These are phyloP conservation scores for Lactarius deliciosus DNA, from an alignment of 768 basidiomycete species.

Conservation along the genomic window DNA sequence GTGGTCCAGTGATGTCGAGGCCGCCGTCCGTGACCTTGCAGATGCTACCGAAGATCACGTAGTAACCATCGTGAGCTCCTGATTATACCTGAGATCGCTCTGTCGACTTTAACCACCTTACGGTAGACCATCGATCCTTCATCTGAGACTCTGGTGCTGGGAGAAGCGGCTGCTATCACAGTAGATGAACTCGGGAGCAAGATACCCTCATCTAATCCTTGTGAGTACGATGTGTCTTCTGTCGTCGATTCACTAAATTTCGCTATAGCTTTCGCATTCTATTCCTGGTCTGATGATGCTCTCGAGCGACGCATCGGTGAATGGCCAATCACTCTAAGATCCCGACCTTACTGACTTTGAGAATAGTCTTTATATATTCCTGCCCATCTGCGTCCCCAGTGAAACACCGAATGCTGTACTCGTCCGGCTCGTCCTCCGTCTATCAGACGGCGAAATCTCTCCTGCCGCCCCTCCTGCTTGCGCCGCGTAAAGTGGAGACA, in stretches of 20 bases:
- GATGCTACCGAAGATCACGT: conserved; percentile 49
- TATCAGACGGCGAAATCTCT: conserved; percentile 57
- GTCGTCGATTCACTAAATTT: conserved; percentile 18
- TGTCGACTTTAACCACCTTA: neutral
- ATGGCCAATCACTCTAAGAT: conserved; percentile 29
- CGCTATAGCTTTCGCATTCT: conserved; percentile 55
- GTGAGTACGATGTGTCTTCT: conserved; percentile 35
- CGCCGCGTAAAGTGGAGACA: conserved; percentile 74
- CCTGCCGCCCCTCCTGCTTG: conserved; percentile 44
- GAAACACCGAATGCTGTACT: conserved; percentile 88
- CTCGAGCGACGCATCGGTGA: conserved; percentile 60
- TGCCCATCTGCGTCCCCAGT: conserved; percentile 82
- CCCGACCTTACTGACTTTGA: conserved; percentile 7
- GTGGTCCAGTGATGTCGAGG: conserved; percentile 66
- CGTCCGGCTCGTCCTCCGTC: conserved; percentile 60
- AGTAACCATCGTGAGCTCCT: conserved; percentile 59
- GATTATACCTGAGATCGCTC: neutral
- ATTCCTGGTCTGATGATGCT: conserved; percentile 59
- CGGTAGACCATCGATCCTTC: conserved; percentile 63
- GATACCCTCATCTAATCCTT: conserved; percentile 60
- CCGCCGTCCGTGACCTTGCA: conserved; percentile 61
- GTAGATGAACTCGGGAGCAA: conserved; percentile 47
- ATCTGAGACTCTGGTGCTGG: conserved; percentile 57
- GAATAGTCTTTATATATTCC: conserved; percentile 86
- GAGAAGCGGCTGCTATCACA: conserved; percentile 41